phyloP scores from a whole-genome alignment of 495 filamentous ascomycete species.

The Penicillium robsamsonii region DNA sequence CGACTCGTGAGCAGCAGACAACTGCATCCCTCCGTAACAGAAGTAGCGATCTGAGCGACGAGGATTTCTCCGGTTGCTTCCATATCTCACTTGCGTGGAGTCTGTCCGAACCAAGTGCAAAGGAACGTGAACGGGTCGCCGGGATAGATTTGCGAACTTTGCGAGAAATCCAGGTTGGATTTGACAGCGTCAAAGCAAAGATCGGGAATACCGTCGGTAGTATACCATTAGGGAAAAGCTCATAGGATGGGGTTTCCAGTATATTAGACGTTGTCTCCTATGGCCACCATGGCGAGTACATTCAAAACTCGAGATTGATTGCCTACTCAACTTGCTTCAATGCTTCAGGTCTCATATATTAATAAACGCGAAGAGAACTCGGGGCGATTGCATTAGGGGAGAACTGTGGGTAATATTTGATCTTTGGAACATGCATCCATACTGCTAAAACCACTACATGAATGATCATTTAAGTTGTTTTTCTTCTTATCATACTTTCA shows the following conservation, averaged over 20 bases:
- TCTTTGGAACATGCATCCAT: too few relatives aligned
- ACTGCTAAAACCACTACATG: too few relatives aligned
- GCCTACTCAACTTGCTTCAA: neutral
- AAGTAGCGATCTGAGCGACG: conserved; percentile 3
- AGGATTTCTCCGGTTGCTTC: conserved; percentile 56
- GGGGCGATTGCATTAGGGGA: too few relatives aligned
- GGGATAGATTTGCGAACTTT: conserved; percentile 32
- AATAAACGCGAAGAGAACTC: neutral
- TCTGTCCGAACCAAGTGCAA: conserved; percentile 36
- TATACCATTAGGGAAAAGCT: conserved; percentile 39
- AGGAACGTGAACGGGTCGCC: conserved; percentile 28
- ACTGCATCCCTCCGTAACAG: conserved; percentile 9
- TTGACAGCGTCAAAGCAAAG: conserved; percentile 63
- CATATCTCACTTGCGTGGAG: conserved; percentile 84
- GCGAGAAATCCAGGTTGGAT: conserved; percentile 24
- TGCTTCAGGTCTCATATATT: neutral
- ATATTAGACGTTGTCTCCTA: neutral
- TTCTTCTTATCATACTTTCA: too few relatives aligned
- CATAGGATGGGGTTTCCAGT: neutral
- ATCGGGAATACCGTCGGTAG: conserved; percentile 70
- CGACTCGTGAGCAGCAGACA: neutral
- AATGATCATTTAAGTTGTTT: too few relatives aligned
- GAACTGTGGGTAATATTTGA: too few relatives aligned
- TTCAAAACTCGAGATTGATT: neutral
- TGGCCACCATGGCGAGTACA: neutral